A percentile compares a stretch with the other conserved stretches of the same genome.
These are phyloP conservation scores for Cryptococcus wingfieldii DNA, from an alignment of 1,284 basidiomycete genomes.

Conservation along the genomic window DNA sequence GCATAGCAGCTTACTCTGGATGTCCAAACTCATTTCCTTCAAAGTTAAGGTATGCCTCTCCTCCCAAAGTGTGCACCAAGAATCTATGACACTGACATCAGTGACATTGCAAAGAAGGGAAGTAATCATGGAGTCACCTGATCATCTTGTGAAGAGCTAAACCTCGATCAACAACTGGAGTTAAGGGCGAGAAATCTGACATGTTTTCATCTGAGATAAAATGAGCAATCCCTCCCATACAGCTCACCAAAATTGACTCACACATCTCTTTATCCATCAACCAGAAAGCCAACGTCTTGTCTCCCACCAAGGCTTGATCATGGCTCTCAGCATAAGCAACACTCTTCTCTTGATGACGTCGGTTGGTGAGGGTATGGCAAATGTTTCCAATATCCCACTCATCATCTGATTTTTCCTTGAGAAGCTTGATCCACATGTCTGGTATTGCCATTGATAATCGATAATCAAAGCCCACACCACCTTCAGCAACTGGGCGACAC, in stretches of 20 bases:
- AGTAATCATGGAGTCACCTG: conserved; percentile 55
- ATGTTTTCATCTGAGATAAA: conserved; percentile 74
- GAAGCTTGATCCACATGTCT: conserved; percentile 99
- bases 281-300: conserved; percentile 98
- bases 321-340: conserved; percentile 95
- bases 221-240: neutral
- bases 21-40: conserved; percentile 98
- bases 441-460: conserved; percentile 96
- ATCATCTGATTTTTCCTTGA: conserved; percentile 85
- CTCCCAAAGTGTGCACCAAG: conserved; percentile 84
- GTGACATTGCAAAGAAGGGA: conserved; percentile 7
- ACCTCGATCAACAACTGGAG: conserved; percentile 82
- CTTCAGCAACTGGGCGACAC: conserved; percentile 70
- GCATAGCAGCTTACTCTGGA: conserved; percentile 63
- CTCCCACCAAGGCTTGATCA: conserved; percentile 95
- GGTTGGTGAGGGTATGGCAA: conserved; percentile 82
- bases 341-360: conserved; percentile 83
- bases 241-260: conserved; percentile 49
- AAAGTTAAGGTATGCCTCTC: conserved; percentile 96
- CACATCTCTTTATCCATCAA: conserved; percentile 99
- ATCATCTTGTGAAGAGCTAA: conserved; percentile 96
- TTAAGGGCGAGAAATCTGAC: conserved; percentile 83
- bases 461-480: conserved; percentile 96
- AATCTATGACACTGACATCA: conserved; percentile 55
- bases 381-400: conserved; percentile 87